A percentile compares a stretch with the other conserved stretches of the same genome.
Evolutionary conservation across 768 basidiomycete genomes (phyloP).

Genomic region (Boletus rubescentipes): DNA sequence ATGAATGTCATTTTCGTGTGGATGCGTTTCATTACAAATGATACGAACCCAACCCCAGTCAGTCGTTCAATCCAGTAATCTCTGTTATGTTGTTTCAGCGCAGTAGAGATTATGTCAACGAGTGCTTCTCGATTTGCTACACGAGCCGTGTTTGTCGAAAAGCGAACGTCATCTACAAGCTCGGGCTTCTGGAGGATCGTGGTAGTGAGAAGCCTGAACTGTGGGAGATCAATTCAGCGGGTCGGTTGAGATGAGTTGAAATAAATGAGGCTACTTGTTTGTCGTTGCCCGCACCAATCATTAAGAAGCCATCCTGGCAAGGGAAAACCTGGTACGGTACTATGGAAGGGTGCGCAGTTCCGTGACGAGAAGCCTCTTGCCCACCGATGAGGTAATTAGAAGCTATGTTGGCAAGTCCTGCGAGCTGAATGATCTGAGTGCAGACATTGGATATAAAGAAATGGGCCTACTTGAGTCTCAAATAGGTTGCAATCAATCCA

Average conservation of each 20-base stretch:
- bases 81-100: constrained; percentile 54
- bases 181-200: constrained; percentile 61
- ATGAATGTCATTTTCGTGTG: constrained; percentile 8
- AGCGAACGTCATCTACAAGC: constrained; percentile 60
- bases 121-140: constrained; percentile 76
- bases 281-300: constrained; percentile 93
- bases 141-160: constrained; percentile 70
- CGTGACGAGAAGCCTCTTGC: constrained; percentile 78
- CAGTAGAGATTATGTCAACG: constrained; percentile 62
- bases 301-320: constrained; percentile 83
- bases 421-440: constrained; percentile 52
- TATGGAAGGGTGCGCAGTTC: constrained; percentile 93
- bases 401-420: constrained; percentile 88
- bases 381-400: constrained; percentile 90
- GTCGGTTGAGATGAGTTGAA: background rate
- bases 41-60: constrained; percentile 73
- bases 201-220: constrained; percentile 72
- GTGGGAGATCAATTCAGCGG: constrained; percentile 14
- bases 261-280: constrained; percentile 55
- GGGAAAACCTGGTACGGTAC: constrained; percentile 92
- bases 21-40: constrained; percentile 5
- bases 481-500: constrained; percentile 94
- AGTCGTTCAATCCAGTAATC: constrained; percentile 76
- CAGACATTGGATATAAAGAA: background rate
- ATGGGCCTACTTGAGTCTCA: constrained; percentile 72